These are phyloP conservation scores for Tylopilus balloui DNA, from an alignment of 768 basidiomycete species.

Conservation along the genomic window DNA sequence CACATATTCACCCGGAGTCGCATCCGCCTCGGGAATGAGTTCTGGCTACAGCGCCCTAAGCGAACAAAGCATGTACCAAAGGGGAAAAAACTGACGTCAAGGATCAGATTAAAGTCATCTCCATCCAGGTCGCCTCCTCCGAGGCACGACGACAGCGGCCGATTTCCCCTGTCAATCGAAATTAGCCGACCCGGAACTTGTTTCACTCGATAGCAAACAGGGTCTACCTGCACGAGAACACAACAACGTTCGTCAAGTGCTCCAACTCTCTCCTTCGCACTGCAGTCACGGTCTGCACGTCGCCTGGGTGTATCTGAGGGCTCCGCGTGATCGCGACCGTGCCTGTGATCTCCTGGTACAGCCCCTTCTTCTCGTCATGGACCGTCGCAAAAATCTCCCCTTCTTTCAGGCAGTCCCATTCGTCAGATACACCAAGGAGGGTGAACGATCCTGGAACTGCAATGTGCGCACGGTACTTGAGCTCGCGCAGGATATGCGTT, in stretches of 20 bases:
- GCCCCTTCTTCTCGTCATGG: conserved; percentile 27
- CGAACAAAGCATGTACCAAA: conserved; percentile 5
- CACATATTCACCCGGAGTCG: conserved; percentile 37
- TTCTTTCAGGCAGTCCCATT: conserved; percentile 41
- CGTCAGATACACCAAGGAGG: conserved; percentile 51
- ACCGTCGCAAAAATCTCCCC: conserved; percentile 47
- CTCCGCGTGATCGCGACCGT: conserved; percentile 43
- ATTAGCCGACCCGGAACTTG: conserved; percentile 5
- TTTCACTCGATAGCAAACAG: background rate
- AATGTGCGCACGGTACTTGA: conserved; percentile 51
- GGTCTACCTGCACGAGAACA: conserved; percentile 44
- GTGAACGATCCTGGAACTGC: conserved; percentile 46
- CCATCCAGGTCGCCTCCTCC: conserved; percentile 55
- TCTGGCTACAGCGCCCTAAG: conserved; percentile 22
- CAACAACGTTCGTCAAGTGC: conserved; percentile 44
- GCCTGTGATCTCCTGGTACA: conserved; percentile 33
- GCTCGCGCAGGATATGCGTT: conserved; percentile 45
- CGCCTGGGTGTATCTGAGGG: conserved; percentile 53
- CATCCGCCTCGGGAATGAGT: conserved; percentile 25
- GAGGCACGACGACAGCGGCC: conserved; percentile 43
- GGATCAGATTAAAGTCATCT: conserved; percentile 47
- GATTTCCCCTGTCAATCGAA: conserved; percentile 32
- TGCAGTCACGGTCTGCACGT: conserved; percentile 39
- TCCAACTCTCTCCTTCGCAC: conserved; percentile 38
- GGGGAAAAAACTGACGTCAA: conserved; percentile 31